phyloP scores from a whole-genome alignment of 257 asterid genomes.

The Scutellaria galericulata region DNA sequence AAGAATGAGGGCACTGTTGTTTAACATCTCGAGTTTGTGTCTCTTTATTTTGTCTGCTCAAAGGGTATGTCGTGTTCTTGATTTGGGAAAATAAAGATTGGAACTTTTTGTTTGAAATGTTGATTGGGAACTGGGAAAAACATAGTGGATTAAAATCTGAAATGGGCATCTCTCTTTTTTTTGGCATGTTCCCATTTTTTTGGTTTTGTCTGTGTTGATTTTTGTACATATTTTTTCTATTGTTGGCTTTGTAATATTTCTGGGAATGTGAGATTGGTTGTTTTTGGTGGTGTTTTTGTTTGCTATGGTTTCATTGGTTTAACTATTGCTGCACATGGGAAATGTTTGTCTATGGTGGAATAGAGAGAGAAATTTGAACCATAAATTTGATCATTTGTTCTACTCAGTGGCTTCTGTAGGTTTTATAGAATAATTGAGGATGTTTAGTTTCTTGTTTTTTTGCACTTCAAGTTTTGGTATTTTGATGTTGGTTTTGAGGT shows the following conservation, averaged over 20 bases:
- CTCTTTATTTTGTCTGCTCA: conserved; percentile 36
- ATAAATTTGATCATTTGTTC: background rate
- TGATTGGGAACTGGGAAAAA: conserved; percentile 13
- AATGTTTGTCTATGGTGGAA: conserved; percentile 31
- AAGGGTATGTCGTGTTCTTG: conserved; percentile 31
- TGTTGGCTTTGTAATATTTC: conserved; percentile 17
- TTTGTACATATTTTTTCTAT: conserved; percentile 14
- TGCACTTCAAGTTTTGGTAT: background rate
- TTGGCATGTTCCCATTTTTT: conserved; percentile 25
- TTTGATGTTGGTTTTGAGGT: conserved; percentile 26
- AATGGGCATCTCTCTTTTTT: conserved; percentile 38
- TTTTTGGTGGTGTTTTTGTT: conserved; percentile 38
- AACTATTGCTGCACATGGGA: conserved; percentile 39
- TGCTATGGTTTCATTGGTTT: conserved; percentile 27
- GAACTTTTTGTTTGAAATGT: conserved; percentile 36
- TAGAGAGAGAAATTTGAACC: conserved; percentile 10
- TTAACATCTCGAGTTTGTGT: conserved; percentile 42
- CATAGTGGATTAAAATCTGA: conserved; percentile 34
- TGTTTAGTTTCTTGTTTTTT: conserved; percentile 8
- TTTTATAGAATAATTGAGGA: background rate
- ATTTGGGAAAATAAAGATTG: conserved; percentile 28
- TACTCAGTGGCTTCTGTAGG: background rate
- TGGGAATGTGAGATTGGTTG: conserved; percentile 45
- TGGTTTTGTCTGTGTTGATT: conserved; percentile 24
- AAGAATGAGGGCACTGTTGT: conserved; percentile 26